Evolutionary conservation across 257 asterid genomes (phyloP).

Genomic region (Salvia splendens): DNA sequence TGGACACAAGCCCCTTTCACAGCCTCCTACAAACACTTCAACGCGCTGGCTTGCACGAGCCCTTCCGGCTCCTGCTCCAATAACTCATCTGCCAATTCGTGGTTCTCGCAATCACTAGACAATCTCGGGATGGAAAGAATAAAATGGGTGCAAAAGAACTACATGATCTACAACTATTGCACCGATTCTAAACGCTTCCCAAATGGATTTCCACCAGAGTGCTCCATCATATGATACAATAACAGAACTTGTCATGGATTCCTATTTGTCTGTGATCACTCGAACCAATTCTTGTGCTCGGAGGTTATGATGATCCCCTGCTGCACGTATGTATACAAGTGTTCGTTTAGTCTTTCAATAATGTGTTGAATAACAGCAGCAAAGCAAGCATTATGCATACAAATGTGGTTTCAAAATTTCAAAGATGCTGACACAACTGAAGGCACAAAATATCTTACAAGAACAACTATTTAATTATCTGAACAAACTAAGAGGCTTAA

Average conservation of each 20-base stretch:
- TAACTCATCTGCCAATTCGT: slow-evolving; percentile 30
- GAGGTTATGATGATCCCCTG: not conserved
- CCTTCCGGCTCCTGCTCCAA: slow-evolving; percentile 41
- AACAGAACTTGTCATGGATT: not conserved
- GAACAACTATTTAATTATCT: too few relatives aligned
- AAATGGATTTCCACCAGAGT: slow-evolving; percentile 50
- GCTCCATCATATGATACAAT: slow-evolving; percentile 34
- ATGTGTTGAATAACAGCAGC: not conserved
- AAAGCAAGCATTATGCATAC: not conserved
- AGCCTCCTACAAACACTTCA: slow-evolving; percentile 55
- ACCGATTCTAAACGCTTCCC: slow-evolving; percentile 50
- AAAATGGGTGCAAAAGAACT: slow-evolving; percentile 46
- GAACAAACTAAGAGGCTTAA: not conserved
- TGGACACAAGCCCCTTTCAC: slow-evolving; percentile 65
- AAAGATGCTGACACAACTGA: too few relatives aligned
- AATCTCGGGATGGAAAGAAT: slow-evolving; percentile 37
- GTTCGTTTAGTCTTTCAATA: slow-evolving; percentile 7
- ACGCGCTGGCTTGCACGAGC: slow-evolving; percentile 38
- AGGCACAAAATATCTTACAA: too few relatives aligned
- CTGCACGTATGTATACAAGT: not conserved
- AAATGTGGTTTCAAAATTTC: not conserved
- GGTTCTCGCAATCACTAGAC: slow-evolving; percentile 52
- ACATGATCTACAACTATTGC: slow-evolving; percentile 56
- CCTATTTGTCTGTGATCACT: too few relatives aligned
- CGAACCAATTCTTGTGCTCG: too few relatives aligned